phyloP scores from a whole-genome alignment of 2,329 filamentous ascomycete genomes.

The Nigrospora osmanthi region DNA sequence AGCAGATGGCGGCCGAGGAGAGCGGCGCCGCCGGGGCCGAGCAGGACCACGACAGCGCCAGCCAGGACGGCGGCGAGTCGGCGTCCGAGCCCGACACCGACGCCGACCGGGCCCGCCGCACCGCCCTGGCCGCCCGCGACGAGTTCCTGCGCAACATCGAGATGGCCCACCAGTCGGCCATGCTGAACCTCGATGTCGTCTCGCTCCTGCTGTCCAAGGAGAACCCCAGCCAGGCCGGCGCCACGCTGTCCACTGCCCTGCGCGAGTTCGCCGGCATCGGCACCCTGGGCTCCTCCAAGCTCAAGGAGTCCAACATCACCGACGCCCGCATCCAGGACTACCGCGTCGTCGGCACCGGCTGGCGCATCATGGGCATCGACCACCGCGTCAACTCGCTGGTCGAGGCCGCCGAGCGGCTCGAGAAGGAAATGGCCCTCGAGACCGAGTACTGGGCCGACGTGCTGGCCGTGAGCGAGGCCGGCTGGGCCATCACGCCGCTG shows the following conservation, averaged over 20 bases:
- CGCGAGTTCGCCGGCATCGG: constrained; percentile 67
- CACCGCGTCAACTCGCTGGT: constrained; percentile 67
- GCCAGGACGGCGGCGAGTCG: constrained; percentile 37
- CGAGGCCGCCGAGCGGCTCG: constrained; percentile 62
- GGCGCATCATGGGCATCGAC: constrained; percentile 71
- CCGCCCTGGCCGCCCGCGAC: constrained; percentile 38
- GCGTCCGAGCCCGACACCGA: constrained; percentile 37
- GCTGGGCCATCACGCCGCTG: constrained; percentile 78
- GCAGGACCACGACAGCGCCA: constrained; percentile 32
- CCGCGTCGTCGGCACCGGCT: constrained; percentile 55
- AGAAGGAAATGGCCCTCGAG: constrained; percentile 72
- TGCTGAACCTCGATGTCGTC: constrained; percentile 71
- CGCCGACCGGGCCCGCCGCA: constrained; percentile 27
- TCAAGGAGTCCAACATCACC: constrained; percentile 53
- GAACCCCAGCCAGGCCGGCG: constrained; percentile 58
- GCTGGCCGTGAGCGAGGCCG: constrained; percentile 69
- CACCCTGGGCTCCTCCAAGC: constrained; percentile 61
- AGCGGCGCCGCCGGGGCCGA: constrained; percentile 21
- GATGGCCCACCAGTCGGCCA: constrained; percentile 50
- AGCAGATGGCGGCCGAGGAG: constrained; percentile 51
- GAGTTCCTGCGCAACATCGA: constrained; percentile 52
- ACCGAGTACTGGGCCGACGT: constrained; percentile 86
- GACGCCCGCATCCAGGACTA: constrained; percentile 48
- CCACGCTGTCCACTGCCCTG: constrained; percentile 62
- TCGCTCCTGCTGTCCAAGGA: constrained; percentile 81